Evolutionary conservation across 768 basidiomycete genomes (phyloP).

Genomic region (Termitomyces sp.): DNA sequence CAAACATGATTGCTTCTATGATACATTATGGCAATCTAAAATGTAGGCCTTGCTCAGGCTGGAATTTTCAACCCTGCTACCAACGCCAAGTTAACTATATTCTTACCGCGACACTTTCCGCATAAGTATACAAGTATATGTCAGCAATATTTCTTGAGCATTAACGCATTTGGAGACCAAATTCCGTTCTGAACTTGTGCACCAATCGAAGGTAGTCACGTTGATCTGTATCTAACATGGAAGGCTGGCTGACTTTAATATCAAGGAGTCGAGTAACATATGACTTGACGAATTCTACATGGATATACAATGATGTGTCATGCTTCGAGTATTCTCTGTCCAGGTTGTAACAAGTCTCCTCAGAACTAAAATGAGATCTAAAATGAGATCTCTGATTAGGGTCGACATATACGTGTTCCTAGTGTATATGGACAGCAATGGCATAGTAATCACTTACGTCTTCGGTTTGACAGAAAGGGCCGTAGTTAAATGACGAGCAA

Average conservation of each 20-base stretch:
- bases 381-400: neutral
- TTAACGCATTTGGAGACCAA: neutral
- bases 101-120: too few relatives aligned
- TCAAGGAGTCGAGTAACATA: too few relatives aligned
- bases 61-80: neutral
- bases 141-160: too few relatives aligned
- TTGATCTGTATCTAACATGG: neutral
- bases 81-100: too few relatives aligned
- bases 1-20: neutral
- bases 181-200: neutral
- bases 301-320: neutral
- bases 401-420: neutral
- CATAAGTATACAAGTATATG: too few relatives aligned
- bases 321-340: neutral
- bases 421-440: neutral
- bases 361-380: neutral
- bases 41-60: neutral
- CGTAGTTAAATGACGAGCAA: neutral
- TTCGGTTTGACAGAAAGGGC: neutral
- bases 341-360: neutral
- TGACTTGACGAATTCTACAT: neutral
- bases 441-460: neutral
- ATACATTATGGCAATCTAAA: neutral
- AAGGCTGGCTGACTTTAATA: too few relatives aligned
- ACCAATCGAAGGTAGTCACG: too few relatives aligned